These are phyloP conservation scores for Mallotus repandus DNA, from an alignment of 441 rosid species.

Conservation along the genomic window DNA sequence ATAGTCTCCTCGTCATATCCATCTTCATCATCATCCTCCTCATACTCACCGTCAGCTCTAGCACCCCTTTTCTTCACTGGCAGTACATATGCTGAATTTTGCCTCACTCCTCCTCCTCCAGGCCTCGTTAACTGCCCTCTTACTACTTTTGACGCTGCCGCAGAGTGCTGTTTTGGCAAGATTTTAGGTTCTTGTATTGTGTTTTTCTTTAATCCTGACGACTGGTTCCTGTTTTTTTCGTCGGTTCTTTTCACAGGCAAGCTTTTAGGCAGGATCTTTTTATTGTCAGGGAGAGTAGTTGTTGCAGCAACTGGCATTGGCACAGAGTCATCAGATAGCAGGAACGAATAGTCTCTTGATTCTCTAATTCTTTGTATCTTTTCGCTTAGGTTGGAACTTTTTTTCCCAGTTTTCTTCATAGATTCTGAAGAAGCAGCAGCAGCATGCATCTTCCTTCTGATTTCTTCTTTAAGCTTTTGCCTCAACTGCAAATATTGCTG, in stretches of 20 bases:
- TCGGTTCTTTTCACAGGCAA: not conserved
- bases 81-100: not conserved
- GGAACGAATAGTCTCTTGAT: slow-evolving; percentile 17
- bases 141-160: not conserved
- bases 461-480: slow-evolving; percentile 1
- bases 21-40: not conserved
- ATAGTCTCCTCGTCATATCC: not conserved
- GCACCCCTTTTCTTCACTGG: slow-evolving; percentile 8
- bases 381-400: too few relatives aligned
- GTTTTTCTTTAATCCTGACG: not conserved
- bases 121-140: not conserved
- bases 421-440: not conserved
- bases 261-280: not conserved
- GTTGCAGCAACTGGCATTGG: not conserved
- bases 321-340: not conserved
- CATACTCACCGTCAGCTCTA: not conserved
- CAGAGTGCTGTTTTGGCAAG: not conserved
- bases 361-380: not conserved
- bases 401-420: not conserved
- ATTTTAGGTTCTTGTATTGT: not conserved
- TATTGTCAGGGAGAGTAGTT: not conserved
- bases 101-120: not conserved
- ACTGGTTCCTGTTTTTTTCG: not conserved
- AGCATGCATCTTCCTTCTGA: slow-evolving; percentile 3
- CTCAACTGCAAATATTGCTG: not conserved